Evolutionary conservation across 306 rosid genomes (phyloP).

Genomic region (Vigna unguiculata): DNA sequence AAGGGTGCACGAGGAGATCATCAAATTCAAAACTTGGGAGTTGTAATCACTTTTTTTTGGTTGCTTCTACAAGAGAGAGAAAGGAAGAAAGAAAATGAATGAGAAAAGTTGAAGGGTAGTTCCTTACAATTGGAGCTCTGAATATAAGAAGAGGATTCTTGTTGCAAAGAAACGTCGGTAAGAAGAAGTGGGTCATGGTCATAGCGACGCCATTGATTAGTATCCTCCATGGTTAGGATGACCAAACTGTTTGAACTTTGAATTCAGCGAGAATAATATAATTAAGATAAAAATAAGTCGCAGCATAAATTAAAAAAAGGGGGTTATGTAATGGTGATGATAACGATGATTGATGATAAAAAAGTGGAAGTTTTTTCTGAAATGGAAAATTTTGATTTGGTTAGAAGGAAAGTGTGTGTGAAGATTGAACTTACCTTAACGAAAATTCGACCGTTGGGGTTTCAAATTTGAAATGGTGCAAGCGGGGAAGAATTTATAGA

Average conservation of each 20-base stretch:
- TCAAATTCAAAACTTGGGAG: conserved; percentile 22
- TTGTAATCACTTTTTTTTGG: not conserved
- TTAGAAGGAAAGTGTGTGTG: not conserved
- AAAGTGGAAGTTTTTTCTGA: conserved; percentile 11
- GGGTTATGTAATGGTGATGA: conserved; percentile 24
- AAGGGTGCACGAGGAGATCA: conserved; percentile 34
- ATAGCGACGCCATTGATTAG: conserved; percentile 51
- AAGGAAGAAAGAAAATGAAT: not conserved
- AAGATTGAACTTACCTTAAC: conserved; percentile 43
- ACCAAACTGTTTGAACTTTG: conserved; percentile 43
- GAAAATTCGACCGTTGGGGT: conserved; percentile 59
- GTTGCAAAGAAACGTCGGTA: conserved; percentile 59
- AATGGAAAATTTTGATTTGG: conserved; percentile 45
- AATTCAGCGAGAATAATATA: conserved; percentile 45
- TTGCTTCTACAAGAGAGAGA: not conserved
- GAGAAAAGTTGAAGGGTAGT: conserved; percentile 18
- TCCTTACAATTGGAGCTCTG: conserved; percentile 47
- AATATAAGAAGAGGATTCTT: conserved; percentile 38
- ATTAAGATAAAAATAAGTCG: not conserved
- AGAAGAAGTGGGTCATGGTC: conserved; percentile 78
- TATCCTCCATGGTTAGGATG: conserved; percentile 57
- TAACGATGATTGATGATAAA: not conserved
- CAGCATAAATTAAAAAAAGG: conserved; percentile 37
- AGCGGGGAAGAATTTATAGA: conserved; percentile 49
- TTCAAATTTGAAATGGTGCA: conserved; percentile 62